Conservation (phyloP, 2,329 filamentous ascomycete genomes). For the Monosporascus cannonballus region DNA sequence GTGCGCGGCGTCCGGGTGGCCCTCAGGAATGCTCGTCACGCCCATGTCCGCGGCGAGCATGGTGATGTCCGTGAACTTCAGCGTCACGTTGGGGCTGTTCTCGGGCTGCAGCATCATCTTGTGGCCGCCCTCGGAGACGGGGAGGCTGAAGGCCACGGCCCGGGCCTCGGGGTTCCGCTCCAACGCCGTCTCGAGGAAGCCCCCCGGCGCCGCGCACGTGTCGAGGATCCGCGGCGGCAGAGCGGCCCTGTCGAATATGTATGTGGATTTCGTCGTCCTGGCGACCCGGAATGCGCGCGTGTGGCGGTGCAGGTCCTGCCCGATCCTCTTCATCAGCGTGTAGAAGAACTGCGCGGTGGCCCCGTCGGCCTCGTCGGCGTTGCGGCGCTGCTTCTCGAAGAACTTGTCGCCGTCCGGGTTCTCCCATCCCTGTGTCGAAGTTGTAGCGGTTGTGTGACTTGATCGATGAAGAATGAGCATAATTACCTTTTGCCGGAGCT, state of each 20-base stretch:
- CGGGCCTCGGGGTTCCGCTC: conserved; percentile 26
- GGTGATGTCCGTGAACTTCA: conserved; percentile 39
- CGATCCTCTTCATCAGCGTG: conserved; percentile 37
- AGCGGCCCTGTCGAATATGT: neutral
- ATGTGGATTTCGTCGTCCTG: neutral
- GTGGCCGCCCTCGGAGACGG: conserved; percentile 34
- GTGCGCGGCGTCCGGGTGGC: conserved; percentile 23
- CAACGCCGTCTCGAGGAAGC: conserved; percentile 36
- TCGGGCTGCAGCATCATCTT: conserved; percentile 21
- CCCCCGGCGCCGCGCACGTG: conserved; percentile 51
- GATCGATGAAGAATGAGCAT: neutral
- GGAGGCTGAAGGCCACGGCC: conserved; percentile 35
- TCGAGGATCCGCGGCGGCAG: conserved; percentile 37
- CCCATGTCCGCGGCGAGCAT: conserved; percentile 44
- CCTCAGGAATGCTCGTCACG: conserved; percentile 21
- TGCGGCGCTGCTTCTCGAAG: conserved; percentile 34
- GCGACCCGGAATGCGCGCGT: conserved; percentile 26
- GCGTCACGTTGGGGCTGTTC: conserved; percentile 6
- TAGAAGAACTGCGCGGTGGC: conserved; percentile 27
- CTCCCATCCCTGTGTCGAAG: conserved; percentile 34
- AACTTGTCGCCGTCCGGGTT: conserved; percentile 34
- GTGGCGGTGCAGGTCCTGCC: conserved; percentile 30
- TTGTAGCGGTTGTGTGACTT: too few relatives aligned
- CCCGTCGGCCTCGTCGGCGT: conserved; percentile 27
- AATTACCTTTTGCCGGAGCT: neutral